phyloP scores from a whole-genome alignment of 306 rosid genomes.

The Rosa lucieae region DNA sequence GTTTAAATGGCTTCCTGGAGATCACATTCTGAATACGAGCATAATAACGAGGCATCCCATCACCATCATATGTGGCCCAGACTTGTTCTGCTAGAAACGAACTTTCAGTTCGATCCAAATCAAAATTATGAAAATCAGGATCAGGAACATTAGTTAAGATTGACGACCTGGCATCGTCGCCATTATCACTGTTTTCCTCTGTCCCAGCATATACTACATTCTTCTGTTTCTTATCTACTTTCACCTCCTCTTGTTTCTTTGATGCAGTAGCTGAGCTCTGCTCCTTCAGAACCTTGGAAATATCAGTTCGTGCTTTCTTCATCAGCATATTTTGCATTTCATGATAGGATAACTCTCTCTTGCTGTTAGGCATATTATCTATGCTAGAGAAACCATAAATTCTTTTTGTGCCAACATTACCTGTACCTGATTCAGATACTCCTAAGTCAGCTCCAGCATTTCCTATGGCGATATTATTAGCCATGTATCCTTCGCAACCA shows the following conservation, averaged over 20 bases:
- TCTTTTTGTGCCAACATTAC: slow-evolving; percentile 52
- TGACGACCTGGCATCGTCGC: slow-evolving; percentile 35
- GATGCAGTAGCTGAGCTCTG: slow-evolving; percentile 47
- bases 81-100: slow-evolving; percentile 87
- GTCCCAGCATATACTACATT: slow-evolving; percentile 30
- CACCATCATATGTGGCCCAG: slow-evolving; percentile 98
- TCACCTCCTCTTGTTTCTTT: slow-evolving; percentile 39
- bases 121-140: slow-evolving; percentile 96
- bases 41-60: slow-evolving; percentile 98
- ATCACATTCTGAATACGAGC: slow-evolving; percentile 87
- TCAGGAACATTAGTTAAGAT: slow-evolving; percentile 81
- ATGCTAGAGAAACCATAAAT: slow-evolving; percentile 43
- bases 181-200: slow-evolving; percentile 27
- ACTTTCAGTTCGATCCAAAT: slow-evolving; percentile 74
- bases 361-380: slow-evolving; percentile 41
- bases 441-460: slow-evolving; percentile 54
- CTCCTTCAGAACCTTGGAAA: slow-evolving; percentile 62
- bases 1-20: slow-evolving; percentile 72
- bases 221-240: slow-evolving; percentile 54
- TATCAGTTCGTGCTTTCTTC: slow-evolving; percentile 56
- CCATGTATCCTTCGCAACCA: slow-evolving; percentile 53
- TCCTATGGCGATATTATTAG: slow-evolving; percentile 50
- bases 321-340: slow-evolving; percentile 64
- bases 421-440: slow-evolving; percentile 49
- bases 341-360: slow-evolving; percentile 57